Base-by-base conservation (phyloP, 2,329 filamentous ascomycete genomes). In the Aspergillus caelatus region DNA sequence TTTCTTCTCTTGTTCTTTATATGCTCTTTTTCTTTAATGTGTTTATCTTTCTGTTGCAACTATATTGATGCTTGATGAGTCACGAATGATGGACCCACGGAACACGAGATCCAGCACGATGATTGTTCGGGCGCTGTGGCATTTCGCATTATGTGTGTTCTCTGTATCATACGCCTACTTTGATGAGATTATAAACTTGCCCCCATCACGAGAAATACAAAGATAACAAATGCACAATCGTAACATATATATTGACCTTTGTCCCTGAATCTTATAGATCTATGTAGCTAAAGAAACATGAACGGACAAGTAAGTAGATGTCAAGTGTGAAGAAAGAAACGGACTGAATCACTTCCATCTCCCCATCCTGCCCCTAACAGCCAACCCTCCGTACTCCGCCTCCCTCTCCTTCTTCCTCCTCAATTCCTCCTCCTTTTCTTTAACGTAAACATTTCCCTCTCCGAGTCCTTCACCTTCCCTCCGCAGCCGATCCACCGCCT, bases 341-440 rank as follows among this genome's bases (percentile, higher is more conserved):
- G 10, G 1, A 36, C 0, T 7, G 34, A 45, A 23, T 28, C 52
- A 45, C 41, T 26, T 34, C 48, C 59, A 52, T 58, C 64, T 16
- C 57, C 66, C 43, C 28, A 70, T 61, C 67, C 71, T 64, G 68
- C 69, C 73, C 21, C 72, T 64, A 64, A 77, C 71, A 57, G 75
- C 75, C 73, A 77, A 74, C 46, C 70, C 70, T 32, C 74, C 74
- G 66, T 73, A 77, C 62, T 76, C 72, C 19, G 68, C 68, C 64
- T 74, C 72, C 12, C 65, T 63, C 48, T 68, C 69, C 26, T 66
- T 62, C 45, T 67, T 65, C 36, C 58, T 64, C 30, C 69, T 60
- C 56, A 57, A 58, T 52, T 68, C 62, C 32, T 73, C 72, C 12
- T 62, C 60, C 30, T 61, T 62, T 53, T 72, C 65, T 34, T 14